phyloP scores from a whole-genome alignment of 129 eudicot species.

The Kitagawia praeruptora region DNA sequence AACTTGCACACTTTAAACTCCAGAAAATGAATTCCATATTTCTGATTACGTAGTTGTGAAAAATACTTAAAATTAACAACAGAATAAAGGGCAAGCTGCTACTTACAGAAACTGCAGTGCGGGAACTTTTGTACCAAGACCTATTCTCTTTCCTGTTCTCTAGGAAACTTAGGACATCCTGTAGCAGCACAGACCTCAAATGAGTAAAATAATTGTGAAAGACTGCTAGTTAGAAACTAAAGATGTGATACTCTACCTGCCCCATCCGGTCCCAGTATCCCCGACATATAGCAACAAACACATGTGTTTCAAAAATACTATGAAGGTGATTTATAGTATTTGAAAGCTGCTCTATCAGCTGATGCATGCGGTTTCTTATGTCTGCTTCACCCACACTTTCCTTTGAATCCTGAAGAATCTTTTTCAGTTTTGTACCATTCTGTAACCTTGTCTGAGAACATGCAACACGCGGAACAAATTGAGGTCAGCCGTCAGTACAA shows the following conservation, averaged over 20 bases:
- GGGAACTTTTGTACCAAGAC: constrained; percentile 70
- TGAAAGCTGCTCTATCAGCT: constrained; percentile 50
- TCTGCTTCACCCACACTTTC: constrained; percentile 53
- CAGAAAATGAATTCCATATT: not conserved
- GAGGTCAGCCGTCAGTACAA: not conserved
- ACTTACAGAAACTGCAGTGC: constrained; percentile 77
- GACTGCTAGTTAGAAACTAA: not conserved
- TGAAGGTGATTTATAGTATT: constrained; percentile 59
- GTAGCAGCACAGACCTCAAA: constrained; percentile 22
- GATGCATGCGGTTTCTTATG: constrained; percentile 64
- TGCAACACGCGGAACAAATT: not conserved
- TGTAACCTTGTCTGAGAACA: constrained; percentile 52
- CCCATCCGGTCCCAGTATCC: constrained; percentile 88
- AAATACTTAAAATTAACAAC: not conserved
- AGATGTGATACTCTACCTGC: constrained; percentile 32
- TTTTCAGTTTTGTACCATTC: constrained; percentile 57
- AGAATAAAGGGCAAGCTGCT: not conserved
- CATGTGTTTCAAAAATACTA: constrained; percentile 47
- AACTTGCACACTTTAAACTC: not conserved
- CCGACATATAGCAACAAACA: constrained; percentile 61
- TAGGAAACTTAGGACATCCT: constrained; percentile 78
- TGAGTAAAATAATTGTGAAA: not conserved
- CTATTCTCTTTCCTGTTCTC: constrained; percentile 76
- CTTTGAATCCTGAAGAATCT: constrained; percentile 74
- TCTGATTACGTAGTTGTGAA: not conserved